Evolutionary conservation across 306 rosid genomes (phyloP), one percentile per base, ranked within the genome.

Genomic region (Ormosia emarginata): DNA sequence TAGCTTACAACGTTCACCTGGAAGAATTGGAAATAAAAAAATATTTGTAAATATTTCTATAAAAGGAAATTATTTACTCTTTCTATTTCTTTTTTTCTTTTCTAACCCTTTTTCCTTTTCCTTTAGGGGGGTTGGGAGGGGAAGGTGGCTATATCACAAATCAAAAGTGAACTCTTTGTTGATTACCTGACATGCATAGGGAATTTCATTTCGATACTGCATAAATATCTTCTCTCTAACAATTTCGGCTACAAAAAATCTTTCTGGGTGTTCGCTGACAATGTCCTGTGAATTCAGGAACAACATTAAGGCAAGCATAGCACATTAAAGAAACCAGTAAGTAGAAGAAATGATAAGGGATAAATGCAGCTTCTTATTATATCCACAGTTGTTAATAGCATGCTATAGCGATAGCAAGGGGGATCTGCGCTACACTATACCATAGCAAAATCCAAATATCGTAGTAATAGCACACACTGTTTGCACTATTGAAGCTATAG

Each of bases 251-350:
- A 95, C 90, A 80, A 95, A 95, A 86, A 95, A 95, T 86, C 99
- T 87, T 84, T 95, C 99, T 13, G 98, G 98, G 83, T 93, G 99
- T 79, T 95, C 98, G 72, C 99, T 95, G 82, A 95, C 90, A 58
- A 92, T 93, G 79, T 88, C 99, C 99, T 95, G 91, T 57, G 78
- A 82, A 86, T 44, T 76, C 79, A 90, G 36, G 68, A 72, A 80
- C 14, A 52, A 79, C 39, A 78, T 69, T 39, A 47, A 71, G 62
- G 76, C 64, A 67, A 71, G 88, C 33, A 71, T 32, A 74, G n/a
- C 63, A 46, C 71, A 52, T 66, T n/a, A 81, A 65, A 74, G 53
- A 78, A 70, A 69, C 46, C 46, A 63, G 39, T 52, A 69, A n/a
- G 49, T n/a, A 75, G 59, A 74, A 59, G 29, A 70, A 36, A 57